Conservation (phyloP, 352 stramenopile genomes). For the Globisporangium splendens region DNA sequence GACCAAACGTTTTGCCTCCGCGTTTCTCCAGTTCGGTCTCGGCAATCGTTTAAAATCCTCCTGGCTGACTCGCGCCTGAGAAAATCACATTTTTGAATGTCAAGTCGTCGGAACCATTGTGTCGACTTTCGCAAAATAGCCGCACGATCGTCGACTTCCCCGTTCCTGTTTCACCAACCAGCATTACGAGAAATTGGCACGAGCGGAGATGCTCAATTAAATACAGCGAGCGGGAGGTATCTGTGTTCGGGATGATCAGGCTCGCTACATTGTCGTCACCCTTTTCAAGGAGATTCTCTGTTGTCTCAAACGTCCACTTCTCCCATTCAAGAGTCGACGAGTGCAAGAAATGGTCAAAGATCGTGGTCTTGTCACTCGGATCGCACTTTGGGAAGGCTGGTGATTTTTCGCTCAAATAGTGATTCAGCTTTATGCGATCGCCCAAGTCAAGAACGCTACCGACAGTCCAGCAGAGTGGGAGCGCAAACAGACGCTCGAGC, state of each 20-base stretch:
- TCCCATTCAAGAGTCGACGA: conserved; percentile 89
- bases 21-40: conserved; percentile 77
- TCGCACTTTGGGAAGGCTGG: conserved; percentile 23
- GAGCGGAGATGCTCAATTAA: conserved; percentile 65
- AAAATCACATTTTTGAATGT: conserved; percentile 88
- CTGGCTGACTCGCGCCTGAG: conserved; percentile 72
- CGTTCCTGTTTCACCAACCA: conserved; percentile 83
- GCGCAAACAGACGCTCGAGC: conserved; percentile 83
- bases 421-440: conserved; percentile 68
- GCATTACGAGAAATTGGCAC: conserved; percentile 59
- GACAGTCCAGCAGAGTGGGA: conserved; percentile 79
- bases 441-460: conserved; percentile 83
- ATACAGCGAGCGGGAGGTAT: conserved; percentile 69
- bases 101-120: conserved; percentile 31
- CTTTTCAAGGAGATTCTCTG: conserved; percentile 16
- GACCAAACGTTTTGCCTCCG: conserved; percentile 76
- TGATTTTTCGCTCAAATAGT: conserved; percentile 52
- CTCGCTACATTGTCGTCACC: conserved; percentile 66
- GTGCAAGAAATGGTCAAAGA: conserved; percentile 93
- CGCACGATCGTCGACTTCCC: conserved; percentile 84
- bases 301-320: conserved; percentile 59
- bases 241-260: conserved; percentile 84
- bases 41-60: conserved; percentile 76
- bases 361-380: conserved; percentile 31
- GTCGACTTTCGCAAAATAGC: conserved; percentile 64